Percentiles rank a stretch among this genome's conserved stretches.
These are phyloP conservation scores for Talaromyces sp. DNA, from an alignment of 2,329 filamentous ascomycete genomes.

Conservation along the genomic window DNA sequence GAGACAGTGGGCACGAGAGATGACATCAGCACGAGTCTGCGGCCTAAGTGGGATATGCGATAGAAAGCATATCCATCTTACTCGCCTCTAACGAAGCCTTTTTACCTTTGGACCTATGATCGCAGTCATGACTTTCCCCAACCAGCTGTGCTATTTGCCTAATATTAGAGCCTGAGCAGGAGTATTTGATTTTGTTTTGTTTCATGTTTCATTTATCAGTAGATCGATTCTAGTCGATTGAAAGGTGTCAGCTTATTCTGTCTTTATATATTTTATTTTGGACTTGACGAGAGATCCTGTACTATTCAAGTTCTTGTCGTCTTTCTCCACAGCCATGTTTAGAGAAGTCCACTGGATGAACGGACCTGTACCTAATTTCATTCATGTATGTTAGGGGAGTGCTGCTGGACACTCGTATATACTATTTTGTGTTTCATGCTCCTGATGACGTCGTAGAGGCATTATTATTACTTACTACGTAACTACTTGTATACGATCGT, in stretches of 20 bases:
- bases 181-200: neutral
- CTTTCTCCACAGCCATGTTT: neutral
- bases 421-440: neutral
- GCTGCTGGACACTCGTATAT: neutral
- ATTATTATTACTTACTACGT: neutral
- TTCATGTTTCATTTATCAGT: neutral
- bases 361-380: neutral
- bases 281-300: neutral
- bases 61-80: neutral
- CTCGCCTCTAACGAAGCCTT: slow-evolving; percentile 17
- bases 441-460: neutral
- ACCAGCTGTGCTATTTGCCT: neutral
- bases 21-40: slow-evolving; percentile 57
- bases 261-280: neutral
- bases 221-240: neutral
- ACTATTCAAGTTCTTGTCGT: neutral
- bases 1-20: slow-evolving; percentile 75
- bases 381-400: neutral
- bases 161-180: neutral
- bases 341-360: neutral
- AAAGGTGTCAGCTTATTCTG: neutral
- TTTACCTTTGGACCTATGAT: neutral
- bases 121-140: neutral
- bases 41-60: slow-evolving; percentile 52
- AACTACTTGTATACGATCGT: no score